phyloP scores from a whole-genome alignment of 2,329 filamentous ascomycete species.

The Cadophora luteo-olivacea region DNA sequence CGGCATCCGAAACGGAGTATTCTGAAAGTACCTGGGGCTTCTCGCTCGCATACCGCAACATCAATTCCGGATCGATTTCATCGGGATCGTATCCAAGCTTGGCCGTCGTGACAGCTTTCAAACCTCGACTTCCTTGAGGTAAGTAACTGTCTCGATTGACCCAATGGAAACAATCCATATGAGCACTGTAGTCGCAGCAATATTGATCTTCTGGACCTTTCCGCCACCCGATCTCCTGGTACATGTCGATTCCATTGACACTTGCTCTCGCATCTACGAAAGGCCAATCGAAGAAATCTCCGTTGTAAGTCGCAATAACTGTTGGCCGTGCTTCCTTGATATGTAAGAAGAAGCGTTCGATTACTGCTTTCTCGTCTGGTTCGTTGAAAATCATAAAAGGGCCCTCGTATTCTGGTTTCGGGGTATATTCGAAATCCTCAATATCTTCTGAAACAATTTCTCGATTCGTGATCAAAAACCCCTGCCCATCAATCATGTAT shows the following conservation, averaged over 20 bases:
- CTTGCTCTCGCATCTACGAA: constrained; percentile 95
- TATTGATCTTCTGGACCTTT: constrained; percentile 97
- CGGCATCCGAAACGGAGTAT: constrained; percentile 98
- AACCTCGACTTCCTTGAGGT: constrained; percentile 92
- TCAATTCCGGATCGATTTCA: constrained; percentile 94
- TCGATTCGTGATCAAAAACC: constrained; percentile 96
- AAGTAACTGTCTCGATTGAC: constrained; percentile 98
- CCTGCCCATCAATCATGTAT: constrained; percentile 99
- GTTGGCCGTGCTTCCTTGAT: constrained; percentile 94
- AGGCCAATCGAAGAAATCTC: constrained; percentile 99
- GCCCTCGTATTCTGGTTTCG: constrained; percentile 93
- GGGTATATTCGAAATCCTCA: constrained; percentile 96
- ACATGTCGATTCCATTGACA: constrained; percentile 98
- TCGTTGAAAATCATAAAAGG: constrained; percentile 99
- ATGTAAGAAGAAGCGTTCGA: constrained; percentile 94
- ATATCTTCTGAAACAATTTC: constrained; percentile 99
- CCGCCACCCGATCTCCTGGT: constrained; percentile 95
- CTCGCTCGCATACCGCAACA: constrained; percentile 91
- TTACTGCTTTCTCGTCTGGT: constrained; percentile 83
- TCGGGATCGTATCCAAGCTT: constrained; percentile 99
- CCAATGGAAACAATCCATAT: constrained; percentile 99
- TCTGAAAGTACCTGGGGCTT: constrained; percentile 93
- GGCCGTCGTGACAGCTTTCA: constrained; percentile 97
- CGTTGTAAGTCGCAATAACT: constrained; percentile 99
- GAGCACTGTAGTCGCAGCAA: constrained; percentile 92